Evolutionary conservation across 305 asterid genomes (phyloP), one percentile per base, ranked within the genome.

Genomic region (Fraxinus sp.): DNA sequence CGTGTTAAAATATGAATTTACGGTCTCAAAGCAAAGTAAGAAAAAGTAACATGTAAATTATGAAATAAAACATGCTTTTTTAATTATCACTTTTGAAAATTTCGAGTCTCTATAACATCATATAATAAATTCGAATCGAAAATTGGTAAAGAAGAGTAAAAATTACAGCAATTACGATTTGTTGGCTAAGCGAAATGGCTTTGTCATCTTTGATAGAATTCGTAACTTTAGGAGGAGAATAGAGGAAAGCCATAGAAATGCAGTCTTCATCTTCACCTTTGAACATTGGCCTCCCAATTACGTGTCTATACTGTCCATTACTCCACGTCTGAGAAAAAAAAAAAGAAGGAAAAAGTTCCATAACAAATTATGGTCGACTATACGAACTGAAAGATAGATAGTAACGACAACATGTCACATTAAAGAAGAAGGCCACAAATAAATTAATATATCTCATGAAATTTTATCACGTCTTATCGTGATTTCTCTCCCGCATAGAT

Each of bases 251-350:
- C 94, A 94, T 87, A 30, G 97, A 94, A 73, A 92, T 85, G 77
- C 82, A 83, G 0, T 83, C 83, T 83, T 85, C 89, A 76, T 66
- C 86, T 81, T 73, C 80, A 30, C 86, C 91, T 83, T 85, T 86
- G 64, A 90, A 94, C 22, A 94, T 83, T 66, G 97, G 90, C 81
- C 91, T 91, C 64, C 98, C 98, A 33, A 92, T 87, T n/a, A 93
- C 98, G 82, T 93, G 92, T 78, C 91, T 93, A 85, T 87, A 92
- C 39, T 76, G 83, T 62, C 97, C 95, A 71, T 78, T 80, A 24
- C 91, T 88, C 92, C 94, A 84, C 14, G 52, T 90, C 98, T 93
- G 90, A 81, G 22, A 14, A 68, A 32, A 57, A 73, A 32, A 57
- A 37, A 37, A 37, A 0, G 39, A n/a, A n/a, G n/a, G 37, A 46